Evolutionary conservation across 257 asterid genomes (phyloP).

Genomic region (Fraxinus anomala): DNA sequence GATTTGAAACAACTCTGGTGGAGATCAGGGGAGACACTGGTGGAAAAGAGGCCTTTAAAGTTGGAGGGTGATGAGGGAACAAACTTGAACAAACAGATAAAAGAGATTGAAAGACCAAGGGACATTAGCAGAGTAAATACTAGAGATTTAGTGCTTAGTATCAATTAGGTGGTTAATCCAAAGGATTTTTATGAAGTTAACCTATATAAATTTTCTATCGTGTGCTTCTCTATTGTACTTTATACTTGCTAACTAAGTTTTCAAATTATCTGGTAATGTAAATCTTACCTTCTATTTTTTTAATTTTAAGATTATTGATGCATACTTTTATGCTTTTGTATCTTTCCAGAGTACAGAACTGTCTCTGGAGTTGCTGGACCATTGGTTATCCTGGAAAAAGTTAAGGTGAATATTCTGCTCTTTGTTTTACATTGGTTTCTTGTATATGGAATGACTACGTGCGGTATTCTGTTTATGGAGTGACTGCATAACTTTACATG

Average conservation of each 20-base stretch:
- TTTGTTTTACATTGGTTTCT: constrained; percentile 12
- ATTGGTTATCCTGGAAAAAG: constrained; percentile 96
- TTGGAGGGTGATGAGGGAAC: background rate
- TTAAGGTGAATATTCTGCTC: constrained; percentile 59
- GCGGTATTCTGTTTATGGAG: constrained; percentile 10
- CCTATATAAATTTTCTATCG: background rate
- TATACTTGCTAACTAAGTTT: background rate
- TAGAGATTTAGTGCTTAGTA: background rate
- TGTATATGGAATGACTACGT: constrained; percentile 6
- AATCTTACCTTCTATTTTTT: too few species aligned
- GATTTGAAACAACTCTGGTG: background rate
- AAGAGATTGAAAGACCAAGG: background rate
- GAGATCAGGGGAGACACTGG: background rate
- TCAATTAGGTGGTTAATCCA: background rate
- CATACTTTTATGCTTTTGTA: background rate
- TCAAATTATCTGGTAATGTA: too few species aligned
- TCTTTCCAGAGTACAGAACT: constrained; percentile 87
- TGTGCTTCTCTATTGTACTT: background rate
- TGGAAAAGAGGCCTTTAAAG: background rate
- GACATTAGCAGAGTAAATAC: background rate
- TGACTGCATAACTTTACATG: constrained; percentile 11
- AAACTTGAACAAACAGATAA: background rate
- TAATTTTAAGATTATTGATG: background rate
- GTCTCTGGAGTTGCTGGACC: constrained; percentile 99
- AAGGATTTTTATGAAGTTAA: background rate